Evolutionary conservation across 257 asterid species (phyloP), one percentile per base, ranked within the genome.

Genomic region (Nicotiana sylvestris): DNA sequence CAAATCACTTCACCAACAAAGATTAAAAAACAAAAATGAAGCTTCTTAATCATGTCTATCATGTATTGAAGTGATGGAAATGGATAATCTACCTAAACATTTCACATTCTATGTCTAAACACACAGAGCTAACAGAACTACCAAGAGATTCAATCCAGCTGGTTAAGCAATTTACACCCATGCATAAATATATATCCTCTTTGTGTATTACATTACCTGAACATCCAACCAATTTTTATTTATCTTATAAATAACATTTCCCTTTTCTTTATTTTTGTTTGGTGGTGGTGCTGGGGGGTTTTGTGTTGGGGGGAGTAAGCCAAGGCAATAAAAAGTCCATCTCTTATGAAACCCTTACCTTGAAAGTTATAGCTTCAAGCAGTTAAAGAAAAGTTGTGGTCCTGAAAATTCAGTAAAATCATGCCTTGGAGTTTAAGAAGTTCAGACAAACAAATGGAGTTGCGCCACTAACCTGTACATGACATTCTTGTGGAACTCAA

Each of bases 401-500:
- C 4, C 79, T 46, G 61, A 72, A 12, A 72, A 18, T 49, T 46
- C 1, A 70, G 7, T 11, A 12, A 2, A 46, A 72, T 72, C 79
- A 25, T 1, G 61, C 13, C 13, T 49, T 72, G 79, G 61, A 46
- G 39, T 43, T 25, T 18, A 72, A 46, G 39, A 72, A 72, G 46
- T 46, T 72, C 39, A 13, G 25, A 72, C 25, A 11, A 72, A 58
- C 79, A 46, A 72, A 72, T 49, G 79, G 77, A 78, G 53, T 69
- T 39, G 67, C 7, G 25, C 61, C 33, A 87, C 88, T 72, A 81
- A 96, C 98, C 98, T 94, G 90, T 96, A 94, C 83, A 89, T 78
- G 77, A 96, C 96, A 58, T 92, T 93, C 90, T 87, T 90, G 87
- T 96, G 95, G 90, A 94, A 94, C 94, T 96, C 98, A 80, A 94